Conservation (phyloP, 441 rosid genomes). For the Cnidoscolus chayamansa region DNA sequence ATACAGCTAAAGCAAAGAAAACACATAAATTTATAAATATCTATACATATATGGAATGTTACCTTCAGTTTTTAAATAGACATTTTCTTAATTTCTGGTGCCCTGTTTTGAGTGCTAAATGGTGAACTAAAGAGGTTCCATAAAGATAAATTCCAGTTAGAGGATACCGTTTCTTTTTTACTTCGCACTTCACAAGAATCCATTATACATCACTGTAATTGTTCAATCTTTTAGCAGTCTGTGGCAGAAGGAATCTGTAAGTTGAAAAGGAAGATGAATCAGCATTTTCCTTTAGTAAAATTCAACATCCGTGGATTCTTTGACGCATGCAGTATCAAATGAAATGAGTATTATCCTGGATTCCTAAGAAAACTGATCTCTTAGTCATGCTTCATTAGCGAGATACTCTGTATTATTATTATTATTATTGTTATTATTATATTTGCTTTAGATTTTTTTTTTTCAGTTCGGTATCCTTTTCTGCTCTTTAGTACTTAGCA, state of each 20-base stretch:
- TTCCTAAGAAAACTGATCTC: neutral
- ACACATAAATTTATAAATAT: neutral
- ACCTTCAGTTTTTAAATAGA: neutral
- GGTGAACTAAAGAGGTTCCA: neutral
- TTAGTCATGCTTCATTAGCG: neutral
- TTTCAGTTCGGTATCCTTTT: neutral
- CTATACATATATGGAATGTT: neutral
- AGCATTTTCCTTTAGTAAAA: neutral
- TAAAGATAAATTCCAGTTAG: neutral
- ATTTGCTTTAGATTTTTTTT: slow-evolving; percentile 1
- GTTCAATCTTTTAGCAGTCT: neutral
- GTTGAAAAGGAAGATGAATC: neutral
- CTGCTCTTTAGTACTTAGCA: neutral
- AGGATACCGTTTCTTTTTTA: neutral
- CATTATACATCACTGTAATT: slow-evolving; percentile 4
- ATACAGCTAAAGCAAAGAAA: neutral
- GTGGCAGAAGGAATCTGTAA: neutral
- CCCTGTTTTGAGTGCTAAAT: neutral
- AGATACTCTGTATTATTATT: neutral
- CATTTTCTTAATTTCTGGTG: slow-evolving; percentile 4
- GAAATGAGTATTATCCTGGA: neutral
- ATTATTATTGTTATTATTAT: neutral
- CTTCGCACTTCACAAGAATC: neutral
- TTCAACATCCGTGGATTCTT: neutral
- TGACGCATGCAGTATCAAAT: neutral